Evolutionary conservation across 768 basidiomycete species (phyloP).

Genomic region (Hygrophoropsis aurantiaca): DNA sequence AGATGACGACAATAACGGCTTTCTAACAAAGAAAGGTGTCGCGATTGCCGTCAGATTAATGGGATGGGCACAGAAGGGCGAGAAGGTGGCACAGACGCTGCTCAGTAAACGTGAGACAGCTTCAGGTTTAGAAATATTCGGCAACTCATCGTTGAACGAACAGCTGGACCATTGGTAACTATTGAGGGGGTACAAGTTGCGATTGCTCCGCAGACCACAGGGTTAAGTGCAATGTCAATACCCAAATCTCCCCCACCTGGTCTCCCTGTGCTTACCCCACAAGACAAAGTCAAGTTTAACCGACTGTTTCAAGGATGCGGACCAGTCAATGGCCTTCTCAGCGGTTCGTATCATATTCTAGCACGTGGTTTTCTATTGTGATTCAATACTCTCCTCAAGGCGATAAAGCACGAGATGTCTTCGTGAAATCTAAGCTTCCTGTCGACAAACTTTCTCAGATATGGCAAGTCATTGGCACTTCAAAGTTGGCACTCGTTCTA

Average conservation of each 20-base stretch:
- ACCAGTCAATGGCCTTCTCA: slow-evolving; percentile 75
- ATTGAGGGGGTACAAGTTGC: slow-evolving; percentile 66
- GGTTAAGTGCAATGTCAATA: slow-evolving; percentile 46
- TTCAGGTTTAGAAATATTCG: not conserved
- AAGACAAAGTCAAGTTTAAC: slow-evolving; percentile 84
- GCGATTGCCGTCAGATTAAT: slow-evolving; percentile 88
- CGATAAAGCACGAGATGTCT: slow-evolving; percentile 86
- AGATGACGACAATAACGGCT: slow-evolving; percentile 93
- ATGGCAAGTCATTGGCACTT: slow-evolving; percentile 56
- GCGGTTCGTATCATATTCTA: slow-evolving; percentile 46
- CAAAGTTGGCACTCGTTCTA: not conserved
- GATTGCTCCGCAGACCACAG: slow-evolving; percentile 56
- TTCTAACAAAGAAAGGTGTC: slow-evolving; percentile 84
- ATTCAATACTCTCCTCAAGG: slow-evolving; percentile 40
- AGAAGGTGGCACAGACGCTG: slow-evolving; percentile 60
- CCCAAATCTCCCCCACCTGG: slow-evolving; percentile 59
- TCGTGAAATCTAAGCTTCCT: slow-evolving; percentile 86
- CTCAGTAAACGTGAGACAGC: slow-evolving; percentile 65
- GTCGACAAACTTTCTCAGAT: slow-evolving; percentile 89
- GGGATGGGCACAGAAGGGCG: slow-evolving; percentile 89
- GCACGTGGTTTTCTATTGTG: not conserved
- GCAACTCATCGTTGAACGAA: slow-evolving; percentile 12
- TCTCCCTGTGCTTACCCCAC: slow-evolving; percentile 69
- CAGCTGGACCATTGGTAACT: slow-evolving; percentile 82
- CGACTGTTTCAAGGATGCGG: slow-evolving; percentile 72